These are phyloP conservation scores for Lachnellula willkommii DNA, from an alignment of 2,329 filamentous ascomycete species.

Conservation along the genomic window DNA sequence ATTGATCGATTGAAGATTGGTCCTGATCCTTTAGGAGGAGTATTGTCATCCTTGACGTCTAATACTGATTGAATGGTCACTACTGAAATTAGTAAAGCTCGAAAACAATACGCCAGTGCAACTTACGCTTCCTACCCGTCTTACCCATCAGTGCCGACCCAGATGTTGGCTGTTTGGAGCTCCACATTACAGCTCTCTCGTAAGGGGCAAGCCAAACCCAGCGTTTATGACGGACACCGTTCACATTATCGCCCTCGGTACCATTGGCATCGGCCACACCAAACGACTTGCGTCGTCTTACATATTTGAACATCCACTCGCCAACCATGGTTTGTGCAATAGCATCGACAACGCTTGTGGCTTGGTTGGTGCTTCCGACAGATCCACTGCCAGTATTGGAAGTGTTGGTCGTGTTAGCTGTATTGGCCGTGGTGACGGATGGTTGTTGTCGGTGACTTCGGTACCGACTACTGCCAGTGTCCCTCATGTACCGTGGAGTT, in stretches of 20 bases:
- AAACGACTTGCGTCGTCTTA: constrained; percentile 83
- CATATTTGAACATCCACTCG: constrained; percentile 94
- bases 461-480: constrained; percentile 38
- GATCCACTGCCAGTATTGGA: constrained; percentile 41
- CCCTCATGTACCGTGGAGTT: constrained; percentile 43
- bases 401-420: constrained; percentile 42
- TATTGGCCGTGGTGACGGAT: constrained; percentile 56
- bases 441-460: constrained; percentile 50
- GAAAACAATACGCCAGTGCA: constrained; percentile 3
- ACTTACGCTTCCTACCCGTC: constrained; percentile 87
- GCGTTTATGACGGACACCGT: constrained; percentile 75
- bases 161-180: constrained; percentile 89
- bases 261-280: constrained; percentile 65
- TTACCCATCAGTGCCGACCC: constrained; percentile 88
- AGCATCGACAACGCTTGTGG: constrained; percentile 82
- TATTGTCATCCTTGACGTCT: constrained; percentile 92
- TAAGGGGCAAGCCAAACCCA: constrained; percentile 99
- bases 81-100: constrained; percentile 38
- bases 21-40: constrained; percentile 64
- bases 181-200: constrained; percentile 94
- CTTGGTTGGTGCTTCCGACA: constrained; percentile 55
- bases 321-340: constrained; percentile 99
- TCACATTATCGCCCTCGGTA: constrained; percentile 62
- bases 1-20: constrained; percentile 86
- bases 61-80: constrained; percentile 93